phyloP scores from a whole-genome alignment of 1,284 basidiomycete species.

The Schizophyllum amplum region DNA sequence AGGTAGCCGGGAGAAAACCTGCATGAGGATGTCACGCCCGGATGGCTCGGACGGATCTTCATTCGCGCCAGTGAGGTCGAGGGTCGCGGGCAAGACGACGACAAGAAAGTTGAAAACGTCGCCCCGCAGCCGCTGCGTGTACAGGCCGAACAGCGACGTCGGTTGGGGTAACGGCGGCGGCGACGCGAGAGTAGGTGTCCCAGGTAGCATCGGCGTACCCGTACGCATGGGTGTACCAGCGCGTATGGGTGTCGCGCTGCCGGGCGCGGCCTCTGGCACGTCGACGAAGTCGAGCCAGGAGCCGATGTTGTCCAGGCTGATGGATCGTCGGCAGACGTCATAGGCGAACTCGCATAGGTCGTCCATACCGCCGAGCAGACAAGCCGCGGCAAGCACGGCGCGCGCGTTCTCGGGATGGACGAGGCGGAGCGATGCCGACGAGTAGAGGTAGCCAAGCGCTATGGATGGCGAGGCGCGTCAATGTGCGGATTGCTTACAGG shows the following conservation, averaged over 20 bases:
- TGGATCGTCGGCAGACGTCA: constrained; percentile 63
- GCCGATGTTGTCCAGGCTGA: constrained; percentile 63
- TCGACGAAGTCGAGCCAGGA: constrained; percentile 75
- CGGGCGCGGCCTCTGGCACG: constrained; percentile 40
- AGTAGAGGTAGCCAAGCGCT: constrained; percentile 78
- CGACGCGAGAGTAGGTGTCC: background rate
- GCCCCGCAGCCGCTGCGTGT: constrained; percentile 58
- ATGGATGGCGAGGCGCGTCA: constrained; percentile 9
- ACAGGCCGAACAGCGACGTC: constrained; percentile 61
- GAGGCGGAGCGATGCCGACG: constrained; percentile 56
- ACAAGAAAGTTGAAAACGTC: constrained; percentile 74
- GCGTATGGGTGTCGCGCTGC: constrained; percentile 35
- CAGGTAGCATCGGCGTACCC: background rate
- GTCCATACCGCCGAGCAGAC: constrained; percentile 78
- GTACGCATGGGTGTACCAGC: background rate
- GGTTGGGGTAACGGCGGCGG: constrained; percentile 20
- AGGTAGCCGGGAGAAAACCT: constrained; percentile 66
- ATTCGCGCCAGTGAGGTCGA: constrained; percentile 31
- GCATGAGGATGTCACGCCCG: constrained; percentile 58
- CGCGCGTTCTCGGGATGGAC: constrained; percentile 73
- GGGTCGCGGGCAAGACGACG: constrained; percentile 56
- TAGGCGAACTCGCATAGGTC: constrained; percentile 77
- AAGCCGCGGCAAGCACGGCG: constrained; percentile 73
- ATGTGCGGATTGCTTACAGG: constrained; percentile 9
- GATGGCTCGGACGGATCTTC: constrained; percentile 28